Evolutionary conservation across 257 asterid genomes (phyloP), one percentile per base, ranked within the genome.

Genomic region (Leonotis leonurus): DNA sequence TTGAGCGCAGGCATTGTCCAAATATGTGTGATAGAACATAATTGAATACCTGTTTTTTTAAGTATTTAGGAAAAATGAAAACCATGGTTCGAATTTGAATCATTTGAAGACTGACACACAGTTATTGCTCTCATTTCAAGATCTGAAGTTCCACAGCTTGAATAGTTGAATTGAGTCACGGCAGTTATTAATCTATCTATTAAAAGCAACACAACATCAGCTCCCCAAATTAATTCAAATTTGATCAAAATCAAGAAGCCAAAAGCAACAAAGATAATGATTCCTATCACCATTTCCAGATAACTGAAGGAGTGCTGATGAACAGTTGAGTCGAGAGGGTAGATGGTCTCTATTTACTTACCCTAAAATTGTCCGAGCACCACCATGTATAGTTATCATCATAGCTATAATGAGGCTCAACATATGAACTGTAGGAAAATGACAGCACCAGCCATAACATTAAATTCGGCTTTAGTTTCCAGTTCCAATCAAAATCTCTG

Each of bases 401-500:
- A 32, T 46, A 56, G 65, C 65, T 24, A 45, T 41, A 24, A 67
- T 25, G 32, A 62, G 72, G 4, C 49, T 45, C 51, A 67, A 32
- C 57, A 56, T 7, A 46, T 67, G 66, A 67, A 57, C 66, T 71
- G 71, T 64, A 64, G 76, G 76, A 64, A 64, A 64, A 60, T 48
- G 76, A 71, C 66, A 2, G 32, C 54, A 56, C 51, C 16, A 17
- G 3, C 35, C 56, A 56, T 0, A 17, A 29, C 36, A 56, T 63
- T 17, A 33, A 63, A 53, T 20, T 18, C 62, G 40, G 21, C 48
- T 35, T 44, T 21, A 13, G 35, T 56, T 59, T 48, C 48, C 35
- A n/a, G 65, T 44, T 55, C 14, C 70, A 12, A 70, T 64, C 62
- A 71, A n/a, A n/a, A 35, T 45, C 2, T 30, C 27, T 56, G 67